Percentiles rank a stretch among this genome's conserved stretches.
Conservation (phyloP, 139 green algal species). For the Chlamydomonas urium region DNA sequence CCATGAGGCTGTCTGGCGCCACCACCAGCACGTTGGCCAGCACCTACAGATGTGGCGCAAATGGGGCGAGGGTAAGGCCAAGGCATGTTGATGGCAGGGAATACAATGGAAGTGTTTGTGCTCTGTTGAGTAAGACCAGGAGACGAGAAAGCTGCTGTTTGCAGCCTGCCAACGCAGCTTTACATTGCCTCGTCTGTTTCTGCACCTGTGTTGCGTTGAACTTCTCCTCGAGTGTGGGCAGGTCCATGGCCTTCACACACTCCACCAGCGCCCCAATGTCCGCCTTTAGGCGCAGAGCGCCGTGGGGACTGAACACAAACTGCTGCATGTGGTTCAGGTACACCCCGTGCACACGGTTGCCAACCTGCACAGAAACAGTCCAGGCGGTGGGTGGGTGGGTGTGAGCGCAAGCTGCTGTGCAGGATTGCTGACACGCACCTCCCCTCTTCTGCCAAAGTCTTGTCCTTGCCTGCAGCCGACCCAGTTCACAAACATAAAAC, state of each 20-base stretch:
- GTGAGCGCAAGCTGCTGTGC: no score
- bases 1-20: constrained; percentile 58
- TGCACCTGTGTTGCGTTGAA: constrained; percentile 10
- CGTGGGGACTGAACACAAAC: constrained; percentile 49
- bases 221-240: constrained; percentile 13
- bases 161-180: no score
- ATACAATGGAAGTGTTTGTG: no score
- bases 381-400: no score
- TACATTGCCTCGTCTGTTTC: no score
- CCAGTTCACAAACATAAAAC: no score
- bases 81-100: not conserved
- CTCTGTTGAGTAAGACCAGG: no score
- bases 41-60: constrained; percentile 27
- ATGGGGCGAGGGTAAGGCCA: not conserved
- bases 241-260: constrained; percentile 18
- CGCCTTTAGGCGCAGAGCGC: constrained; percentile 60
- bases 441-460: no score
- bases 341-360: constrained; percentile 22
- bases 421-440: no score
- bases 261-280: constrained; percentile 60
- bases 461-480: no score
- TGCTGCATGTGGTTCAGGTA: constrained; percentile 57
- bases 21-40: constrained; percentile 73
- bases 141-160: no score
- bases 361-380: constrained; percentile 42